A percentile compares a stretch with the other conserved stretches of the same genome.
Conservation (phyloP, 371 early-diverging fungal genomes). For the Parasitella parasitica region DNA sequence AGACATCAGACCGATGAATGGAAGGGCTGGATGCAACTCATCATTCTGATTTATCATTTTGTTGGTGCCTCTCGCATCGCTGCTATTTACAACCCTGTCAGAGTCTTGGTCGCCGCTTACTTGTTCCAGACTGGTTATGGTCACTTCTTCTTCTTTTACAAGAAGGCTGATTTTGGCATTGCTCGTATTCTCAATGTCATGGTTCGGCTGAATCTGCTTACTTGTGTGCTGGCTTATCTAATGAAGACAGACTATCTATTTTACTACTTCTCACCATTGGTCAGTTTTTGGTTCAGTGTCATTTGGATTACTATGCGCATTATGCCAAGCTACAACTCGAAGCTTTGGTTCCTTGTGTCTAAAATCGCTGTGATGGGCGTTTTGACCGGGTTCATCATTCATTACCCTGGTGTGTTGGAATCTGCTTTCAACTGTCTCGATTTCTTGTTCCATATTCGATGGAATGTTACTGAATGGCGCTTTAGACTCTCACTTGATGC, state of each 20-base stretch:
- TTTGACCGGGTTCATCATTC: constrained; percentile 41
- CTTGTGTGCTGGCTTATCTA: constrained; percentile 59
- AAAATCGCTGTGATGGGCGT: constrained; percentile 49
- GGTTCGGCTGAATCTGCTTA: constrained; percentile 69
- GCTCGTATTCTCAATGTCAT: constrained; percentile 60
- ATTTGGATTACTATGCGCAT: constrained; percentile 69
- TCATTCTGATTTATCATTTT: constrained; percentile 75
- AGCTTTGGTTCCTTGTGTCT: constrained; percentile 39
- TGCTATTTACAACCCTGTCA: constrained; percentile 69
- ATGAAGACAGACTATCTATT: constrained; percentile 70
- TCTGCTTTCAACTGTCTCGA: constrained; percentile 34
- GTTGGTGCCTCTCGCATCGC: constrained; percentile 63
- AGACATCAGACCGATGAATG: constrained; percentile 80
- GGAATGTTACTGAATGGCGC: constrained; percentile 66
- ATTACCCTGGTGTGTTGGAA: constrained; percentile 45
- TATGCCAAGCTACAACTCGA: constrained; percentile 45
- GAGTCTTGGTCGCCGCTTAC: constrained; percentile 72
- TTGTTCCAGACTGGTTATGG: constrained; percentile 85
- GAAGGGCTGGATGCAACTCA: constrained; percentile 87
- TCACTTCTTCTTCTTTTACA: constrained; percentile 69
- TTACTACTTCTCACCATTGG: constrained; percentile 79
- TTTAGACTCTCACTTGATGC: constrained; percentile 64
- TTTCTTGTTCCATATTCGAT: constrained; percentile 46
- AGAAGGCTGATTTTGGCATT: constrained; percentile 66
- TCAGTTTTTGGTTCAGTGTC: constrained; percentile 67